phyloP scores from a whole-genome alignment of 2,329 filamentous ascomycete species.

The Xylaria arbuscula region DNA sequence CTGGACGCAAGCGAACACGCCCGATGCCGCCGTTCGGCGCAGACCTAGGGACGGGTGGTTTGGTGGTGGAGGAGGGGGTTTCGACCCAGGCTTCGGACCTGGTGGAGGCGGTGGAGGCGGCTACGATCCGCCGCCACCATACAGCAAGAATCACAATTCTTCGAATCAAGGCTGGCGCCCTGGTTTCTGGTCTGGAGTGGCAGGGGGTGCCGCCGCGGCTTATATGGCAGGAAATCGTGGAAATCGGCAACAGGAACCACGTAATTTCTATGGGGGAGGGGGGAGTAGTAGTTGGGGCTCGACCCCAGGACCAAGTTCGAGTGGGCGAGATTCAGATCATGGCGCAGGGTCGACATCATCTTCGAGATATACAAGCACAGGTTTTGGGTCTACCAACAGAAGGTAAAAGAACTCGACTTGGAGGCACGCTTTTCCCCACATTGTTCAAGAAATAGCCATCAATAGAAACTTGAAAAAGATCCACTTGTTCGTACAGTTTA shows the following conservation, averaged over 20 bases:
- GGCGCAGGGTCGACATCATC: conserved; percentile 56
- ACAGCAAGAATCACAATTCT: conserved; percentile 55
- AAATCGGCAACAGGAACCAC: conserved; percentile 51
- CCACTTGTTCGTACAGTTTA: conserved; percentile 18
- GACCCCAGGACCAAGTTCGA: conserved; percentile 36
- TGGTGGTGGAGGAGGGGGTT: conserved; percentile 55
- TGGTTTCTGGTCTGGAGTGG: conserved; percentile 79
- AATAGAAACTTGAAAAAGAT: conserved; percentile 10
- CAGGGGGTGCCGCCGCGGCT: conserved; percentile 74
- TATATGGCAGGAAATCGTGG: conserved; percentile 70
- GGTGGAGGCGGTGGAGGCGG: conserved; percentile 54
- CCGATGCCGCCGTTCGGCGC: conserved; percentile 24
- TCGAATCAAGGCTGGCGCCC: conserved; percentile 67
- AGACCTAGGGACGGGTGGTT: conserved; percentile 49
- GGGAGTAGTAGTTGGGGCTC: conserved; percentile 45
- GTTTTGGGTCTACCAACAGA: conserved; percentile 74
- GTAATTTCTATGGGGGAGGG: conserved; percentile 36
- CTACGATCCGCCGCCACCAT: conserved; percentile 65
- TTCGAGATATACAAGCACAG: conserved; percentile 73
- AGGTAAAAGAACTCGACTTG: conserved; percentile 21
- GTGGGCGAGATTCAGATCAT: conserved; percentile 46
- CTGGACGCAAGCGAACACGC: conserved; percentile 46
- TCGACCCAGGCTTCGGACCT: conserved; percentile 57
- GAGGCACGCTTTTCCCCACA: not conserved
- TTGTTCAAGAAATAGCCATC: conserved; percentile 9